A percentile compares a stretch with the other conserved stretches of the same genome.
phyloP scores from a whole-genome alignment of 805 yeast species.

The Candida mattraensis region DNA sequence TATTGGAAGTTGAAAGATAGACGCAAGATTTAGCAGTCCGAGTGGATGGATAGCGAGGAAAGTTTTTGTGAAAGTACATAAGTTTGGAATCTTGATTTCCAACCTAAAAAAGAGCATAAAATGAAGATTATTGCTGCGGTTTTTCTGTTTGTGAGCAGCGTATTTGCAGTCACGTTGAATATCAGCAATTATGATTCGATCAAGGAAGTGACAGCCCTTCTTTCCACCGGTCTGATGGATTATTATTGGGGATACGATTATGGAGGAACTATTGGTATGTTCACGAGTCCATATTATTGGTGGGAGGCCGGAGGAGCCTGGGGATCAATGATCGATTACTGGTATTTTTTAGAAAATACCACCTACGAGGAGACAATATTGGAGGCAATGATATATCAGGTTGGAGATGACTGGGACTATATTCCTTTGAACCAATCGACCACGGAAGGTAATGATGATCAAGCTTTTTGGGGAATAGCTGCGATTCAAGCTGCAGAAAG shows the following conservation, averaged over 20 bases:
- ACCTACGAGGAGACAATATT: constrained; percentile 60
- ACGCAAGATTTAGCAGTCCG: no score
- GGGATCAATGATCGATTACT: constrained; percentile 82
- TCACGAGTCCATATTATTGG: constrained; percentile 92
- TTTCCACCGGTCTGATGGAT: constrained; percentile 63
- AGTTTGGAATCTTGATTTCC: no score
- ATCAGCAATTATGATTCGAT: constrained; percentile 45
- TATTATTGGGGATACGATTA: constrained; percentile 61
- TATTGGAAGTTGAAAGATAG: no score
- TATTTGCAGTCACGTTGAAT: constrained; percentile 33
- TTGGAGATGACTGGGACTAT: constrained; percentile 71
- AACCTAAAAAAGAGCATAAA: no score
- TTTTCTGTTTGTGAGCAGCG: constrained; percentile 6
- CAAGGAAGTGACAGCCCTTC: constrained; percentile 47
- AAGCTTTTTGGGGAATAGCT: constrained; percentile 94
- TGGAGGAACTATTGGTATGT: constrained; percentile 88
- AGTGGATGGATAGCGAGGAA: no score
- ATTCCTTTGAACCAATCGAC: constrained; percentile 86
- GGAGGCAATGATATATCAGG: constrained; percentile 69
- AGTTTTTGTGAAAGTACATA: no score
- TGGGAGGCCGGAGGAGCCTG: constrained; percentile 98
- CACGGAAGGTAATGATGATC: constrained; percentile 97
- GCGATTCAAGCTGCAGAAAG: constrained; percentile 91
- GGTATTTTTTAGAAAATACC: constrained; percentile 67
- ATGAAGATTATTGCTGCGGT: constrained; percentile 2